Evolutionary conservation across 2,329 filamentous ascomycete species (phyloP).

Genomic region (Cladophialophora carrionii): DNA sequence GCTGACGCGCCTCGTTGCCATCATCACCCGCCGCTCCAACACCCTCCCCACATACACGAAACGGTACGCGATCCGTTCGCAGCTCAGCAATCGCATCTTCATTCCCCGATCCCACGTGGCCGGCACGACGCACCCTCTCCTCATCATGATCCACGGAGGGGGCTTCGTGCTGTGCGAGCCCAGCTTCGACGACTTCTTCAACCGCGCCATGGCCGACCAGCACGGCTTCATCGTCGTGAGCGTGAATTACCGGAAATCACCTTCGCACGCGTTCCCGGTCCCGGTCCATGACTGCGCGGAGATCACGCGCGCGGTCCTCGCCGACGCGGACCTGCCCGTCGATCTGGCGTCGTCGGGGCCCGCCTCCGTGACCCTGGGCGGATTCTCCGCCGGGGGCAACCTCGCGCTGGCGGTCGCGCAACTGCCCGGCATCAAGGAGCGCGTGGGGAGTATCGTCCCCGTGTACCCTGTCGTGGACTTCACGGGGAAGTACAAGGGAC

Average conservation of each 20-base stretch:
- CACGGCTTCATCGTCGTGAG: constrained; percentile 52
- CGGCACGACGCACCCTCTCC: constrained; percentile 29
- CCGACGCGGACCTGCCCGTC: constrained; percentile 53
- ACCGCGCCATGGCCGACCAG: constrained; percentile 48
- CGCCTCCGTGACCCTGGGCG: constrained; percentile 52
- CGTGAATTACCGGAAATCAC: constrained; percentile 57
- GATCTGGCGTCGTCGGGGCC: constrained; percentile 43
- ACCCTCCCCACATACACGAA: constrained; percentile 36
- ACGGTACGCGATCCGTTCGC: constrained; percentile 40
- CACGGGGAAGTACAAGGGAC: constrained; percentile 40
- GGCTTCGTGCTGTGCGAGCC: constrained; percentile 54
- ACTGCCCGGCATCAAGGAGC: constrained; percentile 44
- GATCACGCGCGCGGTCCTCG: constrained; percentile 49
- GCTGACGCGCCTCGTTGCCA: constrained; percentile 23
- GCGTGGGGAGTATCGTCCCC: constrained; percentile 47
- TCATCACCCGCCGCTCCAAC: constrained; percentile 15
- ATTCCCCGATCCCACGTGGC: constrained; percentile 44
- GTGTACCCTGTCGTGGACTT: constrained; percentile 55
- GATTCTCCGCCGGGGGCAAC: constrained; percentile 37
- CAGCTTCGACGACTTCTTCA: constrained; percentile 54
- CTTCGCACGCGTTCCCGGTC: constrained; percentile 50
- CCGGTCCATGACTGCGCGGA: constrained; percentile 53
- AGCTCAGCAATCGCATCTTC: constrained; percentile 45
- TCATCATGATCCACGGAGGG: constrained; percentile 59
- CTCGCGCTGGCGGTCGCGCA: constrained; percentile 40